Percentiles rank a stretch among this genome's conserved stretches.
Evolutionary conservation across 768 basidiomycete genomes (phyloP).

Genomic region (Naganishia friedmannii): DNA sequence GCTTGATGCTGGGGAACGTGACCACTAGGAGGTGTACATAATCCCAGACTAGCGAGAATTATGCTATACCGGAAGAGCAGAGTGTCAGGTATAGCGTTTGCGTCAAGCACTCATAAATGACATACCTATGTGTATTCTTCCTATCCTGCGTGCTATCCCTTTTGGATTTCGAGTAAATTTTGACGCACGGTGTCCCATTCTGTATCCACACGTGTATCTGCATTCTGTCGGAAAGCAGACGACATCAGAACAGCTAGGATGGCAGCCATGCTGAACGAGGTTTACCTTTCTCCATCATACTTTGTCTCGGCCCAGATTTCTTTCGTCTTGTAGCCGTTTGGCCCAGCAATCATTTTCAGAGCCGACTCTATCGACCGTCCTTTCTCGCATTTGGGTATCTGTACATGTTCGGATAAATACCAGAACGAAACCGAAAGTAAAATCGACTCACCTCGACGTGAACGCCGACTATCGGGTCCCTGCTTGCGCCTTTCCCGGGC

Average conservation of each 20-base stretch:
- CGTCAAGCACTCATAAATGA: slow-evolving; percentile 19
- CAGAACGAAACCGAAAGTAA: not conserved
- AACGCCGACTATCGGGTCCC: slow-evolving; percentile 59
- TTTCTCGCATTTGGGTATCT: slow-evolving; percentile 82
- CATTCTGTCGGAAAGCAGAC: slow-evolving; percentile 54
- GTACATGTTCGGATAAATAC: not conserved
- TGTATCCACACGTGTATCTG: slow-evolving; percentile 76
- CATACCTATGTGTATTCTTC: slow-evolving; percentile 60
- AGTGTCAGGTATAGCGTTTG: not conserved
- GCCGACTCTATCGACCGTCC: slow-evolving; percentile 63
- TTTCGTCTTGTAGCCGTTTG: slow-evolving; percentile 42
- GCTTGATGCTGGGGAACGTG: not conserved
- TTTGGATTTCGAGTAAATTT: slow-evolving; percentile 83
- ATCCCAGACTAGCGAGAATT: slow-evolving; percentile 63
- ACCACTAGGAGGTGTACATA: not conserved
- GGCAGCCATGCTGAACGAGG: not conserved
- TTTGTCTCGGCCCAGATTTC: slow-evolving; percentile 84
- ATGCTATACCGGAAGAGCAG: slow-evolving; percentile 37
- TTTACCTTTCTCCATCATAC: slow-evolving; percentile 80
- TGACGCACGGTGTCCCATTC: slow-evolving; percentile 57
- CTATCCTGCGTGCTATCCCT: slow-evolving; percentile 78
- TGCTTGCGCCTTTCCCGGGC: slow-evolving; percentile 30
- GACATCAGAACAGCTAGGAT: not conserved
- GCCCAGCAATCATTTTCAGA: slow-evolving; percentile 54
- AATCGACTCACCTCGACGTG: slow-evolving; percentile 61